Evolutionary conservation across 179 eudicot genomes (phyloP), one percentile per base, ranked within the genome.

Genomic region (Gypsophila paniculata): DNA sequence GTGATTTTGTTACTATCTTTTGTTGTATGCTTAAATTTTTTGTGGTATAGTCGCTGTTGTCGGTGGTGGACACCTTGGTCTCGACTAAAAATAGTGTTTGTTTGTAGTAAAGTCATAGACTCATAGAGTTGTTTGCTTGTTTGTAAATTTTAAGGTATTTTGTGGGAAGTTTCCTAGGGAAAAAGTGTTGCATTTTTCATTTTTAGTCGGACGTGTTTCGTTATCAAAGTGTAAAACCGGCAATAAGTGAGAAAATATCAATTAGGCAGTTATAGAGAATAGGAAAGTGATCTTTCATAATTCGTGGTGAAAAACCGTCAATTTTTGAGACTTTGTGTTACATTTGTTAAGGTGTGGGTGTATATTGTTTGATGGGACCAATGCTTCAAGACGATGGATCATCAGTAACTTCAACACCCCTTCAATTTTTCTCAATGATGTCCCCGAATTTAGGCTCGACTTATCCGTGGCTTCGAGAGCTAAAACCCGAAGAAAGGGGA

Each of bases 401-500:
- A 78, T 85, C 89, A 22, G 88, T 93, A 9, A 78, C 87, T 18
- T 81, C 84, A 22, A 84, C 93, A 39, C 87, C 96, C 46, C 86
- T 89, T 25, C 91, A 89, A 61, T 75, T 79, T 55, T 86, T 89
- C 78, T 85, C 93, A 21, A 70, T 81, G 65, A 85, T 88, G 93
- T 82, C 97, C 25, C 96, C 97, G 7, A 81, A 86, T 68, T 26
- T 89, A 72, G 86, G 89, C 8, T 80, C 84, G n/a, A 84, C 93
- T 4, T 82, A 84, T 65, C 89, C 96, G 0, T 87, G 92, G 95
- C 87, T 84, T n/a, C 72, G 83, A 72, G 96, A 85, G 52, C 57
- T 93, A 75, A 89, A 82, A 69, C 85, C 98, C 0, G 97, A 89
- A 75, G 96, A 91, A 72, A 81, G 98, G 69, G 98, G 98, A 25